phyloP scores from a whole-genome alignment of 352 stramenopile genomes.

The Globisporangium takayamanum region DNA sequence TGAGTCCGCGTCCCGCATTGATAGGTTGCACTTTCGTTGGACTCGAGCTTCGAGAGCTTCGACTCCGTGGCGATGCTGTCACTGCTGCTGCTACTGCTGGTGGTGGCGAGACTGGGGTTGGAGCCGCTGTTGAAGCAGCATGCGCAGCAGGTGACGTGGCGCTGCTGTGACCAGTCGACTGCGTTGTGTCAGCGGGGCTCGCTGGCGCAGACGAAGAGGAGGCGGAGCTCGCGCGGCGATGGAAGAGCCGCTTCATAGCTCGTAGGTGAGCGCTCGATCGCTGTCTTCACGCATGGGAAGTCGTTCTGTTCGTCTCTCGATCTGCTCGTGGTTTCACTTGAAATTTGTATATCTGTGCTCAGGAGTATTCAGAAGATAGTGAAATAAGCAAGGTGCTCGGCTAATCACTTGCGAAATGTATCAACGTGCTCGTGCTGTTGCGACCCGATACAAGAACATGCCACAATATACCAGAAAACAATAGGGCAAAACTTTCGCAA shows the following conservation, averaged over 20 bases:
- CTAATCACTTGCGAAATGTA: background rate
- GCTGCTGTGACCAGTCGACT: background rate
- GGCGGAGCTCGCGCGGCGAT: conserved; percentile 21
- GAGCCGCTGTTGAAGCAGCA: background rate
- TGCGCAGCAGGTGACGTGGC: background rate
- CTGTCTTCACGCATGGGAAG: background rate
- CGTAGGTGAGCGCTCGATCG: background rate
- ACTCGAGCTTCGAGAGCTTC: conserved; percentile 1
- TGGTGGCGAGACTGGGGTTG: no score
- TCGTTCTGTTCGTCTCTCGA: no score
- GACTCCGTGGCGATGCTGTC: background rate
- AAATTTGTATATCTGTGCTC: no score
- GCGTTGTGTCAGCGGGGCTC: background rate
- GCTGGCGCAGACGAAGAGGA: conserved; percentile 9
- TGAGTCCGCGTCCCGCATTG: background rate
- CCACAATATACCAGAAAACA: no score
- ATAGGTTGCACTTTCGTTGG: conserved; percentile 9
- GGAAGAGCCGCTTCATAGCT: conserved; percentile 55
- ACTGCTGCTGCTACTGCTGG: background rate
- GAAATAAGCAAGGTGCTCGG: no score
- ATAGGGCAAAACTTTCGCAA: no score
- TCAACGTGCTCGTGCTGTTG: background rate
- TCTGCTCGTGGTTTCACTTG: no score
- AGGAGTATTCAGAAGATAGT: background rate
- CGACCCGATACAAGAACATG: no score